A percentile compares a stretch with the other conserved stretches of the same genome.
These are phyloP conservation scores for Raphanus hybrid DNA, from an alignment of 441 rosid species.

Conservation along the genomic window DNA sequence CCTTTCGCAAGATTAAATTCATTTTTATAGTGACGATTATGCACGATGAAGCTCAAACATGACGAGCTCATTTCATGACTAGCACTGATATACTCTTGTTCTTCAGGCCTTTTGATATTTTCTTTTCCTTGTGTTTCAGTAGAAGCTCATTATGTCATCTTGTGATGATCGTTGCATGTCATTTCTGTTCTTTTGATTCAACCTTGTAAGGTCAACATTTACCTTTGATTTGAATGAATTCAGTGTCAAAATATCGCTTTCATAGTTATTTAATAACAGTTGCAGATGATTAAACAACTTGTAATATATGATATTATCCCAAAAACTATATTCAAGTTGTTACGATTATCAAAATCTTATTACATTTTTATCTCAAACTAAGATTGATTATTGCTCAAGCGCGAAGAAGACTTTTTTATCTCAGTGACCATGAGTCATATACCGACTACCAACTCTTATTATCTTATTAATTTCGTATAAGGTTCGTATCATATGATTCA, in stretches of 20 bases:
- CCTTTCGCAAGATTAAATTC: not conserved
- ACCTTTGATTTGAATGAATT: too few relatives aligned
- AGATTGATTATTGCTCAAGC: not conserved
- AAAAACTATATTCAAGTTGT: not conserved
- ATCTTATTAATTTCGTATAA: conserved; percentile 4
- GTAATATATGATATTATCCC: not conserved
- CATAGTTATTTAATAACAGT: conserved; percentile 5
- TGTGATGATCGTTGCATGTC: too few relatives aligned
- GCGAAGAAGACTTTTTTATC: not conserved
- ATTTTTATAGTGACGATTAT: not conserved
- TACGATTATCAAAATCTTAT: conserved; percentile 22
- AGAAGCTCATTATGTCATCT: too few relatives aligned
- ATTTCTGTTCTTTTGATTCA: too few relatives aligned
- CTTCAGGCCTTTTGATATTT: too few relatives aligned
- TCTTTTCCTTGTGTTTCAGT: too few relatives aligned
- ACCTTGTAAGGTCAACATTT: too few relatives aligned
- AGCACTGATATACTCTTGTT: too few relatives aligned
- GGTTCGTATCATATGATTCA: conserved; percentile 23
- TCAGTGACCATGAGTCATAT: conserved; percentile 15
- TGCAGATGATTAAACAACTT: not conserved
- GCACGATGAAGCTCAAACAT: too few relatives aligned
- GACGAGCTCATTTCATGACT: too few relatives aligned
- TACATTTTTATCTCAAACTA: not conserved
- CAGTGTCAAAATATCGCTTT: not conserved
- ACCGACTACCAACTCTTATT: conserved; percentile 19